Base-by-base conservation (phyloP, 208 protist genomes). In the Leishmania tropica region DNA sequence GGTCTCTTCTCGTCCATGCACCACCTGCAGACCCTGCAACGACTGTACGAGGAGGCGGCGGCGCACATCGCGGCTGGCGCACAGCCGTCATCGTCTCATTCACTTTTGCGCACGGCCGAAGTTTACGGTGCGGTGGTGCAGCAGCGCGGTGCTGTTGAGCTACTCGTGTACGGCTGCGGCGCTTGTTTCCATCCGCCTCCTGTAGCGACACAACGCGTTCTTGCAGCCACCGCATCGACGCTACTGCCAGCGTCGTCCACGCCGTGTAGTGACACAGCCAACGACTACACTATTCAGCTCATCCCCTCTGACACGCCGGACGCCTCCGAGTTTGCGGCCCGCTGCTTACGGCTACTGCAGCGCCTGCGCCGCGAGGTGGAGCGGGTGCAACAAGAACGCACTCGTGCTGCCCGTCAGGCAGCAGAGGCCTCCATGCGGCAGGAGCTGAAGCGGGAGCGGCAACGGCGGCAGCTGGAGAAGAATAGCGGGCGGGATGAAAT, bases 101-200 rank as follows among this genome's bases (percentile, higher is more conserved):
- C 78, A 77, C 75, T 88, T 78, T 45, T 95, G 15, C 45, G 83
- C 54, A 85, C 89, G 35, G 75, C 78, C 2, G 78, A 78, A 8
- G 75, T 89, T 35, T 91, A 87, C 83, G 76, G 76, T 35, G 80
- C 84, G 17, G 85, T 94, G 31, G 74, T 95, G 76, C 89, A 85
- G 80, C 92, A 95, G 83, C 86, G 88, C 21, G 92, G 92, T 11
- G 92, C 83, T 0, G 65, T 95, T n/a, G 92, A 95, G 75, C 75
- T 93, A 42, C 85, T 95, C 1, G 53, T 88, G 19, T 81, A 87
- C 70, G 88, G 81, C n/a, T 90, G 87, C 6, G 82, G 78, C 1
- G 91, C 81, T 19, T 72, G 60, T 6, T 56, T 88, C n/a, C 76
- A 53, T n/a, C 84, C 79, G 0, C 65, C 73, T 15, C 71, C 79